Conservation (phyloP, 2,329 filamentous ascomycete genomes). For the Fusarium globosum region DNA sequence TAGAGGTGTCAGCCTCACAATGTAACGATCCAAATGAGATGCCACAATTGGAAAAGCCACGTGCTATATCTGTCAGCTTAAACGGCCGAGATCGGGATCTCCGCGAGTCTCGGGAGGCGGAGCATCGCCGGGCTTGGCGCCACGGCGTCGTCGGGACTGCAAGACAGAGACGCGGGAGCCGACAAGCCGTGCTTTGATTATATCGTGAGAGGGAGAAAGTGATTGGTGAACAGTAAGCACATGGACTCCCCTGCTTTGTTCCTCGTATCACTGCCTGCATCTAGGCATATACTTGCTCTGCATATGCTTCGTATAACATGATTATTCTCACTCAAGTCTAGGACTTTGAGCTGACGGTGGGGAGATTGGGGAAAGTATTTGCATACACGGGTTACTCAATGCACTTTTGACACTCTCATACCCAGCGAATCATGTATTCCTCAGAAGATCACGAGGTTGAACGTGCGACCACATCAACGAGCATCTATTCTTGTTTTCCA, state of each 20-base stretch:
- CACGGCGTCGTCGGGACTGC: constrained; percentile 29
- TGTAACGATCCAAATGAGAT: constrained; percentile 21
- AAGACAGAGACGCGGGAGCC: not conserved
- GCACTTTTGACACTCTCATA: not conserved
- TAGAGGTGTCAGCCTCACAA: constrained; percentile 22
- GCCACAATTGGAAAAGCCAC: not conserved
- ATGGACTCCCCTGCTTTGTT: constrained; percentile 8
- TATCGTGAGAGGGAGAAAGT: not conserved
- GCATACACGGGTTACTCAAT: constrained; percentile 6
- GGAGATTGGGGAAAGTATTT: not conserved
- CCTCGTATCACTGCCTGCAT: constrained; percentile 17
- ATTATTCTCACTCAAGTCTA: not conserved
- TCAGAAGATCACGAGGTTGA: not conserved
- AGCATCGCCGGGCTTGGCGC: constrained; percentile 28
- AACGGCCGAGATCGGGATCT: constrained; percentile 8
- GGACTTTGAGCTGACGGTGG: constrained; percentile 14
- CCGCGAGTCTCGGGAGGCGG: constrained; percentile 8
- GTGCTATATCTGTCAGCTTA: not conserved
- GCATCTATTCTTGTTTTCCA: constrained; percentile 7
- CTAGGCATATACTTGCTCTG: not conserved
- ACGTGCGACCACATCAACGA: not conserved
- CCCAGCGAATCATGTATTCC: not conserved
- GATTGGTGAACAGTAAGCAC: constrained; percentile 9
- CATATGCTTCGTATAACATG: not conserved
- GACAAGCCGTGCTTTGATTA: not conserved